Percentiles rank a stretch among this genome's conserved stretches.
Conservation (phyloP, 2,329 filamentous ascomycete genomes). For the Tolypocladium inflatum region DNA sequence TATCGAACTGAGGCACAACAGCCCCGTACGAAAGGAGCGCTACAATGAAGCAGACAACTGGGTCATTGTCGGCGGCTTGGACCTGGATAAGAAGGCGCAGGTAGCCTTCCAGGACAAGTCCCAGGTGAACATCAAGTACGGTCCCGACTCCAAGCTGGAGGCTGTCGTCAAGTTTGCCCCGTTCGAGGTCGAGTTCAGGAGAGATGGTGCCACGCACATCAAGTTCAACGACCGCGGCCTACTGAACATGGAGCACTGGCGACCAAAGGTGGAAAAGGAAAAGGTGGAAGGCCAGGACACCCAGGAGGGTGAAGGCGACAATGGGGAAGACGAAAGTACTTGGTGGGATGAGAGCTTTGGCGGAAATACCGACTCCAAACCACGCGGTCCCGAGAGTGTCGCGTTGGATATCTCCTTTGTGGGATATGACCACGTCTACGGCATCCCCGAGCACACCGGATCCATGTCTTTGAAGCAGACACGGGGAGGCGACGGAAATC, state of each 20-base stretch:
- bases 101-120: constrained; percentile 55
- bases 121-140: constrained; percentile 70
- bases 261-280: constrained; percentile 65
- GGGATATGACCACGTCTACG: constrained; percentile 85
- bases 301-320: constrained; percentile 32
- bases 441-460: constrained; percentile 87
- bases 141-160: constrained; percentile 65
- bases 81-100: constrained; percentile 61
- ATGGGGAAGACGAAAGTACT: constrained; percentile 68
- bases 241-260: constrained; percentile 93
- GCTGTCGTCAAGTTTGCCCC: constrained; percentile 76
- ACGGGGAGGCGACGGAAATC: constrained; percentile 75
- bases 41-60: constrained; percentile 89
- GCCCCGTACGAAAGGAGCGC: constrained; percentile 77
- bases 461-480: constrained; percentile 84
- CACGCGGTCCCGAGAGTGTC: constrained; percentile 87
- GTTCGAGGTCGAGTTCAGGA: constrained; percentile 77
- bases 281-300: constrained; percentile 44
- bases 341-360: constrained; percentile 99
- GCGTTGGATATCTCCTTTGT: constrained; percentile 86
- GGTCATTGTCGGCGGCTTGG: constrained; percentile 74
- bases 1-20: constrained; percentile 78
- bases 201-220: constrained; percentile 73
- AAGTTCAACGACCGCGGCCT: constrained; percentile 85
- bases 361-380: constrained; percentile 90